Evolutionary conservation across 1,284 basidiomycete genomes (phyloP), one percentile per base, ranked within the genome.

Genomic region (Apiotrichum veenhuisii): DNA sequence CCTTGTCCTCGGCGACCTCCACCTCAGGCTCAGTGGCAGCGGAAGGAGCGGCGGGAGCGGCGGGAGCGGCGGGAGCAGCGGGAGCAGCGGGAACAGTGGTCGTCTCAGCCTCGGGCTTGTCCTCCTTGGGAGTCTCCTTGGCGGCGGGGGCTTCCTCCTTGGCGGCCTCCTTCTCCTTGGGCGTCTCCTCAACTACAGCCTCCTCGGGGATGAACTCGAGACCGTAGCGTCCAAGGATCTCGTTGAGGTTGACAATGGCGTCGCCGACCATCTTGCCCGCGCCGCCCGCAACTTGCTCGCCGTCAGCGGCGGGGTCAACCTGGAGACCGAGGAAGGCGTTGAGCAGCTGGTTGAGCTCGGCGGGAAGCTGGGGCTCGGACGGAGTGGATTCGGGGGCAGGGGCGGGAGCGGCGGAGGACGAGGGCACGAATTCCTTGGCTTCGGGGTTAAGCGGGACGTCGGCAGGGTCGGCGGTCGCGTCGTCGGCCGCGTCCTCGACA

Each of bases 281-380:
- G 51, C 63, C 58, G 25, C 60, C 60, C n/a, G 61, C 54, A 9
- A 59, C 50, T 45, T 58, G 43, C n/a, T 63, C 61, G n/a, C 52
- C 55, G 20, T 59, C 57, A 17, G 38, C 30, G 38, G 63, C 48
- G 12, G 69, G 70, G 42, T 64, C 64, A 55, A 73, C 62, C 43
- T 65, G 58, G 38, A 74, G 63, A 38, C 74, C 72, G 52, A 74
- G 68, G 66, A 72, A 71, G 17, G 62, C 55, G 44, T 64, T 64
- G 50, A 76, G 64, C n/a, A 76, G 63, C 40, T 66, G 57, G 66
- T 73, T 74, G 54, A 76, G 57, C 48, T 69, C 65, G 36, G 64
- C 50, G n/a, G 69, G 68, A 54, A 73, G 50, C 37, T 55, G 36
- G 30, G 53, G 14, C 48, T 61, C 53, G 38, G 37, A 34, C 20